A percentile compares a stretch with the other conserved stretches of the same genome.
phyloP scores from a whole-genome alignment of 345 rosid genomes.

The Kernera saxatilis region DNA sequence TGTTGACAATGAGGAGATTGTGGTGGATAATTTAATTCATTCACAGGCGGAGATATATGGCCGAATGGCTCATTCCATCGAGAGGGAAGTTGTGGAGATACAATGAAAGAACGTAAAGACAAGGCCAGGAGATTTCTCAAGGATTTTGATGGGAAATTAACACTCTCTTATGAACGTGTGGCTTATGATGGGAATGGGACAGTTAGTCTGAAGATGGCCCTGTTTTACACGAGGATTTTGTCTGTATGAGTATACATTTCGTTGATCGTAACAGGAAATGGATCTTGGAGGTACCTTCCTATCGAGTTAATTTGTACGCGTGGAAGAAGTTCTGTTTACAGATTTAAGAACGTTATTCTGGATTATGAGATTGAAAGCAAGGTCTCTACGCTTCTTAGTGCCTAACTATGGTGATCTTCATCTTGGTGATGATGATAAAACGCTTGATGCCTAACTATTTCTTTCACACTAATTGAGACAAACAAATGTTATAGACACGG shows the following conservation, averaged over 20 bases:
- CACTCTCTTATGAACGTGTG: not conserved
- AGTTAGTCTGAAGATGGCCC: not conserved
- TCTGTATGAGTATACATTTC: not conserved
- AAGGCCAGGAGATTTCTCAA: slow-evolving; percentile 1
- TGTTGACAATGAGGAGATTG: not conserved
- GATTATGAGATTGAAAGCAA: slow-evolving; percentile 10
- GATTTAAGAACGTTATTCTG: not conserved
- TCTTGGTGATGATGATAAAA: too few relatives aligned
- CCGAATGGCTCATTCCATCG: not conserved
- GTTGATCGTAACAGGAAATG: not conserved
- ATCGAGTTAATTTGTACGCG: not conserved
- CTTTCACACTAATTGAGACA: too few relatives aligned
- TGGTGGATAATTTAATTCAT: not conserved
- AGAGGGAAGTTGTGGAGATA: not conserved
- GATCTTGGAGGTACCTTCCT: slow-evolving; percentile 13
- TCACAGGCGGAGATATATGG: not conserved
- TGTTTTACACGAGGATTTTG: not conserved
- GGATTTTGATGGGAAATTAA: not conserved
- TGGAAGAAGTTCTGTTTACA: not conserved
- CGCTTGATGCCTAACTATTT: too few relatives aligned
- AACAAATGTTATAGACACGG: too few relatives aligned
- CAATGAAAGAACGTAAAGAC: not conserved
- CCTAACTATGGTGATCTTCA: not conserved
- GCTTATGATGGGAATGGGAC: not conserved
- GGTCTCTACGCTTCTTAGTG: slow-evolving; percentile 1